Evolutionary conservation across 2,329 filamentous ascomycete species (phyloP).

Genomic region (Aspergillus hortae): DNA sequence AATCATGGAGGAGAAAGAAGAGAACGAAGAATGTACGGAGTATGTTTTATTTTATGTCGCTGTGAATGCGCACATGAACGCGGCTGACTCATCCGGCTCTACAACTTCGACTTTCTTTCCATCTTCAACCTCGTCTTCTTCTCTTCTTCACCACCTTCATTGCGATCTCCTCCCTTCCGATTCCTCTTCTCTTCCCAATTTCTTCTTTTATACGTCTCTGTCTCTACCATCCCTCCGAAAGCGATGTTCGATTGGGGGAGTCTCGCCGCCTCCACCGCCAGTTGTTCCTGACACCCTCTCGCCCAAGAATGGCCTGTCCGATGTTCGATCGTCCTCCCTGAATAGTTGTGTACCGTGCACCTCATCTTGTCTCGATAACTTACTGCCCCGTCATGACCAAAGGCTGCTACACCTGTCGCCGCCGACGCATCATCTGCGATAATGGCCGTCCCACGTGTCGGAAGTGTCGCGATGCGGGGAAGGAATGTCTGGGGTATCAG

Average conservation of each 20-base stretch:
- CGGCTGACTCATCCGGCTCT: not conserved
- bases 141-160: not conserved
- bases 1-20: not conserved
- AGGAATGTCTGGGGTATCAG: conserved; percentile 43
- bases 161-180: not conserved
- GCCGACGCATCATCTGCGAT: conserved; percentile 43
- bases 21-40: not conserved
- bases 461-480: conserved; percentile 41
- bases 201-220: not conserved
- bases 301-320: conserved; percentile 18
- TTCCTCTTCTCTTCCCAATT: not conserved
- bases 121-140: not conserved
- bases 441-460: conserved; percentile 40
- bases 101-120: not conserved
- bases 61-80: not conserved
- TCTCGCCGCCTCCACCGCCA: not conserved
- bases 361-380: not conserved
- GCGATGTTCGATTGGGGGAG: not conserved
- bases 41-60: not conserved
- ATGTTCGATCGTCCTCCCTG: conserved; percentile 13
- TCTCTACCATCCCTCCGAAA: not conserved
- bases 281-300: not conserved
- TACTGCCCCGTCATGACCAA: conserved; percentile 30
- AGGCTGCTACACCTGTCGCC: conserved; percentile 44
- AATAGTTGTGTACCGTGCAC: not conserved